These are phyloP conservation scores for Scleroderma citrinum DNA, from an alignment of 768 basidiomycete species.

Conservation along the genomic window DNA sequence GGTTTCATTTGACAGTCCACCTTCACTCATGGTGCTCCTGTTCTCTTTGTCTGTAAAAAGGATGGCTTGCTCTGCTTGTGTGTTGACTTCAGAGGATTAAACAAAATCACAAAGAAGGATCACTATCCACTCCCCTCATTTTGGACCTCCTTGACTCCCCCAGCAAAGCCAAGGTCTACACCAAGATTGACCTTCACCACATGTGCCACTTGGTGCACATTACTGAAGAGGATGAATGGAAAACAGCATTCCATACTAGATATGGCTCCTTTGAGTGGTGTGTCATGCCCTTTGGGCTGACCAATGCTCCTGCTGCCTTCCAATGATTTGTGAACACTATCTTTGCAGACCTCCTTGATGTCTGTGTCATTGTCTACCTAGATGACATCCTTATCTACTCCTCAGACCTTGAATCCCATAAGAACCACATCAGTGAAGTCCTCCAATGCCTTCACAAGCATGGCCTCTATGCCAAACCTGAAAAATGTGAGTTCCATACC, in stretches of 20 bases:
- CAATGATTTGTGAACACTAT: conserved; percentile 20
- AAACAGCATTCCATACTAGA: conserved; percentile 34
- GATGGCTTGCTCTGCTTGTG: no score
- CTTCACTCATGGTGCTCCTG: no score
- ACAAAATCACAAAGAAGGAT: no score
- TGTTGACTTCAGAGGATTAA: no score
- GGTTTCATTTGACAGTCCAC: no score
- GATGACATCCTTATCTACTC: conserved; percentile 33
- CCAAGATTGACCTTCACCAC: conserved; percentile 33
- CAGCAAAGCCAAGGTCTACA: conserved; percentile 16
- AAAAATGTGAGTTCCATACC: conserved; percentile 15
- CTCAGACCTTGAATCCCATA: not conserved
- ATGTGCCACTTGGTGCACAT: conserved; percentile 39
- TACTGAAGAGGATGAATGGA: conserved; percentile 31
- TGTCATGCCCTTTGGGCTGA: conserved; percentile 33
- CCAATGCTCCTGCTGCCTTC: conserved; percentile 28
- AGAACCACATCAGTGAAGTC: conserved; percentile 15
- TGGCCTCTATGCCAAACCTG: conserved; percentile 13
- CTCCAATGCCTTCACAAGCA: conserved; percentile 17
- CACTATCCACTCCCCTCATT: no score
- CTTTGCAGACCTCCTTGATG: conserved; percentile 16
- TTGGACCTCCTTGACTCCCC: not conserved
- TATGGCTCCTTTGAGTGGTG: conserved; percentile 29
- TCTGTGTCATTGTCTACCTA: conserved; percentile 33
- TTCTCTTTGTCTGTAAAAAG: no score